Base-by-base conservation (phyloP, 2,329 filamentous ascomycete species). In the Cordyceps fumosorosea region DNA sequence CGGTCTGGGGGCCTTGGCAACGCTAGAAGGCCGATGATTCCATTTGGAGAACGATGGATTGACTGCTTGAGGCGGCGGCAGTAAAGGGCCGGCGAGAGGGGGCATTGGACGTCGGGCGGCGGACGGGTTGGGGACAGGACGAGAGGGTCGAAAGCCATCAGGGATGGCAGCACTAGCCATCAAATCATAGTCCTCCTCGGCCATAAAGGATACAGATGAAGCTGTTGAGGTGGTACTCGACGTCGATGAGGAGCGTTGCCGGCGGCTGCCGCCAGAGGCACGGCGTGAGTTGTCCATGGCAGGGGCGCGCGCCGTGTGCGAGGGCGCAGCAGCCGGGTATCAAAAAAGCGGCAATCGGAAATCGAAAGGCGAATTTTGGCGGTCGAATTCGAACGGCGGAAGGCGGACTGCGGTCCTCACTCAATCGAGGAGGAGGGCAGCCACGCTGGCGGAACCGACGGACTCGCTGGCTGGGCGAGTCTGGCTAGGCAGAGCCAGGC, bases 11-110 rank as follows among this genome's bases (percentile, higher is more conserved):
- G 80, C 76, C 65, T 87, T 87, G 16, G 80, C 76, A 54, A 81
- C 81, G 70, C 84, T 87, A 3, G 82, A 84, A 44, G 81, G 78
- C 62, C 81, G 76, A 62, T 72, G 71, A 34, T 70, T 65, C 56
- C 67, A 66, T 64, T 72, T 69, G 5, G 69, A 70, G 42, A 68
- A 65, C 29, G 68, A 59, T 29, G 65, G 62, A 50, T 65, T 62
- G 50, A 67, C 63, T 47, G 71, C 65, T 29, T 65, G 37, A 22
- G 65, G 57, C 24, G 62, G 57, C 44, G 56, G 64, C 24, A 63
- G 63, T 45, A 60, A 65, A 26, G 66, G 63, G 62, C 65, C 66
- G 11, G 59, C 56, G 58, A 29, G 26, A 29, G 40, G 53, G 8
- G 51, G 54, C 45, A 44, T 20, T 22, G 62, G 57, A 54, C 57